Conservation (phyloP, 2,329 filamentous ascomycete genomes). For the Boeremia lycopersici region DNA sequence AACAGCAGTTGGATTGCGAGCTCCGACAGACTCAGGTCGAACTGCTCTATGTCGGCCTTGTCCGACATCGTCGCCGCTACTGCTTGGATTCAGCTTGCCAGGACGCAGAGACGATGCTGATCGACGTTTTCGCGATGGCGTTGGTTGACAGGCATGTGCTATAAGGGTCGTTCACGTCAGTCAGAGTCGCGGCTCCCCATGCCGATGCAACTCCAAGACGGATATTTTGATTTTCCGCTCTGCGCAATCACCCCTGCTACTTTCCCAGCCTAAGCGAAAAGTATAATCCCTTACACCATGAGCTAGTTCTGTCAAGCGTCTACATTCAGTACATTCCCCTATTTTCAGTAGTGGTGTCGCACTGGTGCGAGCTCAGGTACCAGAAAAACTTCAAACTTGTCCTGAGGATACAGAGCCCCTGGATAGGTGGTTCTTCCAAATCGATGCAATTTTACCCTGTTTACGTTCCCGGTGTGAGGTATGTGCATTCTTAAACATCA, state of each 20-base stretch:
- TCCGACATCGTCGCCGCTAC: not conserved
- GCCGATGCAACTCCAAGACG: constrained; percentile 2
- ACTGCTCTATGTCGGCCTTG: not conserved
- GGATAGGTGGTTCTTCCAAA: constrained; percentile 16
- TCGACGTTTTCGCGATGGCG: constrained; percentile 10
- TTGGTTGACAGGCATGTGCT: constrained; percentile 7
- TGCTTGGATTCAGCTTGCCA: constrained; percentile 1
- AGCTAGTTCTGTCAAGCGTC: not conserved
- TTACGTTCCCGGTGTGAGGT: not conserved
- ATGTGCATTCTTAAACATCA: not conserved
- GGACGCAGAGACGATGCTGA: constrained; percentile 6
- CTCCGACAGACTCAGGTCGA: not conserved
- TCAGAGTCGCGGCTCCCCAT: constrained; percentile 10
- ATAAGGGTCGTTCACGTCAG: constrained; percentile 15
- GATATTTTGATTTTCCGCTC: not conserved
- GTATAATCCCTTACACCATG: not conserved
- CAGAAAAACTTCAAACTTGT: constrained; percentile 6
- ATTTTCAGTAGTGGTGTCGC: constrained; percentile 2
- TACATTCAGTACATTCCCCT: not conserved
- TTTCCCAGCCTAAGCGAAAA: constrained; percentile 12
- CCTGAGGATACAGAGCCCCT: constrained; percentile 12
- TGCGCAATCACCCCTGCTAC: not conserved
- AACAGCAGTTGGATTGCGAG: constrained; percentile 12
- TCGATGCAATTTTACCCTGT: not conserved
- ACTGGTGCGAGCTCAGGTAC: not conserved